Evolutionary conservation across 345 rosid genomes (phyloP), one percentile per base, ranked within the genome.

Genomic region (Kernera saxatilis): DNA sequence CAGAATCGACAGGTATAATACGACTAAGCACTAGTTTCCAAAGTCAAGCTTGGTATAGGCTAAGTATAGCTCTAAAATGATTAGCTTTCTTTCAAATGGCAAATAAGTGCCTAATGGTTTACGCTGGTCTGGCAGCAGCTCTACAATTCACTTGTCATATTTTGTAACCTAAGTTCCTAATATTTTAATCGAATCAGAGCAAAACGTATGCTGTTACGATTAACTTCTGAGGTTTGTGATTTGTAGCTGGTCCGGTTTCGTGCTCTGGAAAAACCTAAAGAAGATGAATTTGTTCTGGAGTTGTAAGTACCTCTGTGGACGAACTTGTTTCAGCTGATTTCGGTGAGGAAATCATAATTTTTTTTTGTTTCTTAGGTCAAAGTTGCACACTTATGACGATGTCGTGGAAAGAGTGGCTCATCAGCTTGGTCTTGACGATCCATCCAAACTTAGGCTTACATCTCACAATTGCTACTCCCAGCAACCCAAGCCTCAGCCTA

Each of bases 381-480:
- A 88, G 80, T 79, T 84, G 69, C 86, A 84, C 78, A 88, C 89
- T 23, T 94, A 94, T 75, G 98, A 94, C 76, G 98, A 94, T 51
- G 98, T 94, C 21, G 99, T 92, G 65, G 95, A 85, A 74, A 85
- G 81, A 80, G 91, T 94, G 71, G 99, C 99, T 67, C 75, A 67
- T 15, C 86, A 85, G 74, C 83, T 91, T 88, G 86, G 85, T 67
- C 82, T 91, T 79, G 93, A 84, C 41, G 96, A 94, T 80, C 89
- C 97, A 62, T 83, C 96, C 57, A 91, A 88, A 79, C 82, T 94
- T 51, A 86, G 99, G 86, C 87, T 94, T 32, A 94, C 98, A 52
- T 82, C 97, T 82, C 99, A 91, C 84, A 94, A 94, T 81, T 94
- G 99, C 85, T 88, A 94, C 81, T 91, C 99, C 67, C 99, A 91